Evolutionary conservation across 495 filamentous ascomycete species (phyloP).

Genomic region (Aspergillus bridgeri): DNA sequence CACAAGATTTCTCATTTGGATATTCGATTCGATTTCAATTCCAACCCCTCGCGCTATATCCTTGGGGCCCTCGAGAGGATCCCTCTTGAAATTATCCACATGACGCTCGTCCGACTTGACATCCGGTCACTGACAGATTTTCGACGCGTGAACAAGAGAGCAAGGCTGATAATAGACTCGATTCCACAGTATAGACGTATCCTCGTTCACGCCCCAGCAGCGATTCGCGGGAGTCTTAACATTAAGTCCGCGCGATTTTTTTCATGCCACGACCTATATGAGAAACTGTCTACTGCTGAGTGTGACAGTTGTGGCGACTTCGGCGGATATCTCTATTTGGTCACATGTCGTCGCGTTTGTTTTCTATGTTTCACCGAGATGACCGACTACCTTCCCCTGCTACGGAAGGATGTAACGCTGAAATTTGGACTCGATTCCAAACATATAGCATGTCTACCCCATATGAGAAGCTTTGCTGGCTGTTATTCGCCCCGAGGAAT

Average conservation of each 20-base stretch:
- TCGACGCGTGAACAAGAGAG: slow-evolving; percentile 22
- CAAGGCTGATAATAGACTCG: slow-evolving; percentile 15
- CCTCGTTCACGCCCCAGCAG: slow-evolving; percentile 11
- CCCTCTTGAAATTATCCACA: slow-evolving; percentile 22
- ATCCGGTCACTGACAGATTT: slow-evolving; percentile 20
- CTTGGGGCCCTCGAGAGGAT: slow-evolving; percentile 22
- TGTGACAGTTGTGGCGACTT: slow-evolving; percentile 33
- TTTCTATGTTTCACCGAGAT: slow-evolving; percentile 32
- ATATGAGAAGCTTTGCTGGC: slow-evolving; percentile 20
- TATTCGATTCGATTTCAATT: background rate
- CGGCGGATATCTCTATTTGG: slow-evolving; percentile 34
- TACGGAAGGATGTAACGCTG: slow-evolving; percentile 8
- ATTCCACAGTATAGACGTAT: slow-evolving; percentile 21
- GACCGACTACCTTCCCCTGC: slow-evolving; percentile 22
- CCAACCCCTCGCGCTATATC: slow-evolving; percentile 2
- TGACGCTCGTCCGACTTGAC: slow-evolving; percentile 19
- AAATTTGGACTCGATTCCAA: slow-evolving; percentile 20
- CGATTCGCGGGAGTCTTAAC: slow-evolving; percentile 27
- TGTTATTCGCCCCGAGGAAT: slow-evolving; percentile 18
- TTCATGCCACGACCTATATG: slow-evolving; percentile 24
- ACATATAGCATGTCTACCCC: slow-evolving; percentile 16
- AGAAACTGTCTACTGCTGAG: slow-evolving; percentile 27
- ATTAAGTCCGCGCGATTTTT: slow-evolving; percentile 24
- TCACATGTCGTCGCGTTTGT: slow-evolving; percentile 36
- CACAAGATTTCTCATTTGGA: background rate